Conservation (phyloP, 1,139 yeast species). For the Sugiyamaella sp. region DNA sequence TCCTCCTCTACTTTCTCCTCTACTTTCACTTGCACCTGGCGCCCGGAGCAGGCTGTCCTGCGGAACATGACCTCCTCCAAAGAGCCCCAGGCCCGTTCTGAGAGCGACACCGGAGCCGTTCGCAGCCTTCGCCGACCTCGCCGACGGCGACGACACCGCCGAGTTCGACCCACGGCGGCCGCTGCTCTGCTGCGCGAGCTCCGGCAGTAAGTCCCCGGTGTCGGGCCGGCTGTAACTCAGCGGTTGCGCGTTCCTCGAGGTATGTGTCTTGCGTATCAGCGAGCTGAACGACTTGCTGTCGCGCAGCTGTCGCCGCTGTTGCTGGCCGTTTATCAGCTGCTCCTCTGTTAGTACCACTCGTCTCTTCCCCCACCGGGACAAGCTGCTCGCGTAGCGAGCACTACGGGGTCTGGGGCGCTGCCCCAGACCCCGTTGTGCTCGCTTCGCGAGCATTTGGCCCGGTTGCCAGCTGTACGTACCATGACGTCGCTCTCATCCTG, state of each 20-base stretch:
- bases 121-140: neutral
- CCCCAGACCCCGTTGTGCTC: neutral
- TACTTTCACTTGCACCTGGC: neutral
- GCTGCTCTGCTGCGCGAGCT: no score
- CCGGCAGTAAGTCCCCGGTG: no score
- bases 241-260: constrained; percentile 4
- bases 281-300: constrained; percentile 10
- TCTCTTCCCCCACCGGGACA: neutral
- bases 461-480: no score
- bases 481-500: constrained; percentile 15
- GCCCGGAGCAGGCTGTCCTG: constrained; percentile 1
- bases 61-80: constrained; percentile 5
- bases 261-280: no score
- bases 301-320: constrained; percentile 5
- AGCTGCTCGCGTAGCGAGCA: neutral
- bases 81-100: no score
- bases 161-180: no score
- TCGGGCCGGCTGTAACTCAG: constrained; percentile 6
- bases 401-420: neutral
- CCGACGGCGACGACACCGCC: neutral
- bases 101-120: neutral
- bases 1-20: no score
- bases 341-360: neutral
- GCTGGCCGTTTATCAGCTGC: constrained; percentile 7
- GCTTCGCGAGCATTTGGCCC: no score